Conservation (phyloP, 129 eudicot genomes). For the Flaveria sonorensis region DNA sequence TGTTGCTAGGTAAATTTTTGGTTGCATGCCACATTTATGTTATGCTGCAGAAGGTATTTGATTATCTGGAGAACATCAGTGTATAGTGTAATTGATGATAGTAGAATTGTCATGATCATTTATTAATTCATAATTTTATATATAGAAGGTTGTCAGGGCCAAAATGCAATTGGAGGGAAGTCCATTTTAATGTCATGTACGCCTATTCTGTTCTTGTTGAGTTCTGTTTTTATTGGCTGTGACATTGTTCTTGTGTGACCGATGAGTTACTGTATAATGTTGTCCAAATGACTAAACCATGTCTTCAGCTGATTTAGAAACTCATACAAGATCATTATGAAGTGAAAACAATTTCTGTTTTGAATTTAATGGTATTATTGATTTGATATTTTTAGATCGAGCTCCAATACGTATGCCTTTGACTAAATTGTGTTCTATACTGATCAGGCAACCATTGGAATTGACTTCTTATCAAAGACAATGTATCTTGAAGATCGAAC, state of each 20-base stretch:
- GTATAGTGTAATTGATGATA: neutral
- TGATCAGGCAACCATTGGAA: constrained; percentile 70
- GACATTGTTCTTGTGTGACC: constrained; percentile 1
- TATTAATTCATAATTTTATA: too few relatives aligned
- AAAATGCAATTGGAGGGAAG: too few relatives aligned
- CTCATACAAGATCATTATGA: constrained; percentile 8
- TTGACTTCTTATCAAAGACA: constrained; percentile 65
- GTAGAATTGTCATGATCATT: too few relatives aligned
- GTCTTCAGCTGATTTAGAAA: neutral
- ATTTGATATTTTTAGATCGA: neutral
- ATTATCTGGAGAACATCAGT: neutral
- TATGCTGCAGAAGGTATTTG: constrained; percentile 1
- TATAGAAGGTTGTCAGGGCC: too few relatives aligned
- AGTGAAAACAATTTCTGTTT: constrained; percentile 3
- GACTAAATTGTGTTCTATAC: constrained; percentile 21
- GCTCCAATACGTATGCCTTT: neutral
- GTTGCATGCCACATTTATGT: neutral
- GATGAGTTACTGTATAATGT: neutral
- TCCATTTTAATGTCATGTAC: too few relatives aligned
- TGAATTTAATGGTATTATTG: constrained; percentile 6
- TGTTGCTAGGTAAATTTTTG: neutral
- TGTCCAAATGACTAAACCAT: constrained; percentile 2
- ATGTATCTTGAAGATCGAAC: constrained; percentile 72
- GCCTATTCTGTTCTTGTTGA: too few relatives aligned
- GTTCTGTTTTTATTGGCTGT: neutral